Evolutionary conservation across 345 rosid genomes (phyloP), one percentile per base, ranked within the genome.

Genomic region (Gossypium thurberi): DNA sequence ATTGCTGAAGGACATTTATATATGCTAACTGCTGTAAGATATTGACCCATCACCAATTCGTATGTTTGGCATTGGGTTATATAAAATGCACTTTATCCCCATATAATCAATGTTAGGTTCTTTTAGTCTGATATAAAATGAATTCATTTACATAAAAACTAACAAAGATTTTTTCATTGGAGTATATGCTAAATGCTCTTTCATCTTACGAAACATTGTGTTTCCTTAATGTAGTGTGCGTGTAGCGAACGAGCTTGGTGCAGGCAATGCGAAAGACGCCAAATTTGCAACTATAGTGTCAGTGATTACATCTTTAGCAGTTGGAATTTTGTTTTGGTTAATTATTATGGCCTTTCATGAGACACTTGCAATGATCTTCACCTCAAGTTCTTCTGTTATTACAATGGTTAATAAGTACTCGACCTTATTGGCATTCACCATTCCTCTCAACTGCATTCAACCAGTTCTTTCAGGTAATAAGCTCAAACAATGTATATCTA

Each of bases 391-490:
- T 67, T 44, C 83, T 14, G 81, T 86, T 47, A 71, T 83, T 28
- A 26, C 61, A 33, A 79, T 78, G 85, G 84, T 86, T 42, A 75
- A 86, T 26, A 74, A 79, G 23, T 69, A 85, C 28, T 68, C 90
- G 13, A 40, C 72, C 56, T 65, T 88, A 44, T 60, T 88, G 64
- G 90, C 85, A 57, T 77, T 82, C 78, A 83, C 87, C 37, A 65
- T 84, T 80, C 82, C 86, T 59, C 75, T 88, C n/a, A 88, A 84
- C 74, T 81, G 86, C 62, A 75, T 88, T 63, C 90, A 86, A 71
- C 92, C 90, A 2, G 84, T 88, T 65, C 84, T 86, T 70, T 82
- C 86, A 71, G 92, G 90, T 83, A n/a, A 75, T 47, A 67, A 67
- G 18, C 71, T 57, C 14, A 37, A 37, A 37, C 51, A 44, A 56